Evolutionary conservation across 495 filamentous ascomycete species (phyloP), one percentile per base, ranked within the genome.

Genomic region (Sabuloglossum arenarium): DNA sequence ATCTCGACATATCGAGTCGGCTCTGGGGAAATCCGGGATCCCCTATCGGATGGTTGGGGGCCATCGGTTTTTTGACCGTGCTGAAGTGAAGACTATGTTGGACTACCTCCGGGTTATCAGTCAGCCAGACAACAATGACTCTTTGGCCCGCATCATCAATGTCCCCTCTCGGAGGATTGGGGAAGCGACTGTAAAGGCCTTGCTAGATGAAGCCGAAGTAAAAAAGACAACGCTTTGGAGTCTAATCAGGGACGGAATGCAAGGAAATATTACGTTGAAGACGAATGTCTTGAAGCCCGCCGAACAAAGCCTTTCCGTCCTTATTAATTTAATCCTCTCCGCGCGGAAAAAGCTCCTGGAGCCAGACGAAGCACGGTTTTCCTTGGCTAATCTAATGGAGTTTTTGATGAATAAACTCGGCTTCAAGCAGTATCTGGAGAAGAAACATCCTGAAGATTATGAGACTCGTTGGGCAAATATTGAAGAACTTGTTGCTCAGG

Each of bases 41-140:
- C 75, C 88, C 0, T 99, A 99, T 67, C 79, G 79, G 30, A 97
- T 97, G 93, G 85, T 96, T 52, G 93, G 85, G 62, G 93, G 93
- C 0, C 76, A 79, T 31, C 81, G 82, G 56, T 99, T 99, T 68
- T 99, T 90, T 62, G 93, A 99, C 61, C 79, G 93, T 49, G 73
- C 78, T 11, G 93, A 99, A 68, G 82, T 99, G 63, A 96, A 93
- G 65, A 76, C 82, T 3, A 65, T 97, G 1, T 66, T 99, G 8
- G 88, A 97, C 65, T 97, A 99, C 66, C 70, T 97, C 24, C 75
- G 88, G 28, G 82, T 93, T 6, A 77, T 95, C 34, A 80, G 83
- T 64, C 86, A 94, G 62, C 87, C 88, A 1, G 75, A 81, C 16
- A 89, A 94, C 61, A 94, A 87, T 56, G 93, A 97, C 65, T 87